phyloP scores from a whole-genome alignment of 2,329 filamentous ascomycete species.

The Cercospora canescens region DNA sequence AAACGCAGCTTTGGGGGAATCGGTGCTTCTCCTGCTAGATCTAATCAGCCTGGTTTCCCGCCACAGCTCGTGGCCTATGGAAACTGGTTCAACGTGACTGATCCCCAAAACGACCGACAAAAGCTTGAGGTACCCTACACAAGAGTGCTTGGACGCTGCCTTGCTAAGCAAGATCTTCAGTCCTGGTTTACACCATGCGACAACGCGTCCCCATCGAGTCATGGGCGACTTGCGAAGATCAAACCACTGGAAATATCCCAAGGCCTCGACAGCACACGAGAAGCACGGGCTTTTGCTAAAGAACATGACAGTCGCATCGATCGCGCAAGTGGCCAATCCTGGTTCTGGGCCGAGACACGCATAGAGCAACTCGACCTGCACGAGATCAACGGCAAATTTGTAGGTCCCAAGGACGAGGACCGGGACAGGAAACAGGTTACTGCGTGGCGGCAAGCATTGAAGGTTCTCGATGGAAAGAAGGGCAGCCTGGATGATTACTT shows the following conservation, averaged over 20 bases:
- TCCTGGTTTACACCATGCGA: conserved; percentile 39
- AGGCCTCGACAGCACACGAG: conserved; percentile 49
- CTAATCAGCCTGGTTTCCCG: conserved; percentile 18
- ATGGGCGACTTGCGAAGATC: background rate
- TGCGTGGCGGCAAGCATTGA: conserved; percentile 30
- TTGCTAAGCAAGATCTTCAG: conserved; percentile 52
- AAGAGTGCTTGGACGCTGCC: conserved; percentile 56
- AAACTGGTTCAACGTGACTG: conserved; percentile 53
- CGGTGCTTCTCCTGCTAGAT: conserved; percentile 28
- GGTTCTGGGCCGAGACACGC: conserved; percentile 60
- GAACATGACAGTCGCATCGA: conserved; percentile 51
- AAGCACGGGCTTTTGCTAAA: conserved; percentile 50
- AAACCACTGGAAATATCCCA: conserved; percentile 18
- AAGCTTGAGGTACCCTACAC: conserved; percentile 48
- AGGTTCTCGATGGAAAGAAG: conserved; percentile 31
- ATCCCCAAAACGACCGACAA: conserved; percentile 41
- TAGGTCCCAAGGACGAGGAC: conserved; percentile 21
- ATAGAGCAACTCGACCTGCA: conserved; percentile 57
- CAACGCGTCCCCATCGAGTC: background rate
- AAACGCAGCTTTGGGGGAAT: conserved; percentile 34
- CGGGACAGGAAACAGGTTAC: conserved; percentile 24
- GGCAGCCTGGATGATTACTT: conserved; percentile 28
- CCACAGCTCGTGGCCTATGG: conserved; percentile 43
- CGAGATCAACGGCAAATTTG: conserved; percentile 23
- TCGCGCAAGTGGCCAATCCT: conserved; percentile 40